Evolutionary conservation across 768 basidiomycete species (phyloP).

Genomic region (Tricholoma bakamatsutake): DNA sequence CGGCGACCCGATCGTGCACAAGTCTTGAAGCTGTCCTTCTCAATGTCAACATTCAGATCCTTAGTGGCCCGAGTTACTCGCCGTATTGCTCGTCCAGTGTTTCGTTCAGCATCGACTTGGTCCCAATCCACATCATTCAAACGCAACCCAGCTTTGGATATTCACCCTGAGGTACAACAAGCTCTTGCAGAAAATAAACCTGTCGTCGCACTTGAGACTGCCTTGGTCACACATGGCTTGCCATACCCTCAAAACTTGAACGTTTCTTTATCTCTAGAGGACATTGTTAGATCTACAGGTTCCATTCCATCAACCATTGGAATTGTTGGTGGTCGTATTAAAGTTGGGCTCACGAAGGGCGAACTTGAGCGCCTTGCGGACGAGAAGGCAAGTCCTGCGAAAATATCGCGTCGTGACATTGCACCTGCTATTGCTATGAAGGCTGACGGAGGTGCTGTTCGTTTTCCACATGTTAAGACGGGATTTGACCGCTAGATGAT

Average conservation of each 20-base stretch:
- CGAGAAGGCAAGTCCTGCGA: slow-evolving; percentile 39
- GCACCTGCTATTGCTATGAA: slow-evolving; percentile 63
- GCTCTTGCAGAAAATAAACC: slow-evolving; percentile 62
- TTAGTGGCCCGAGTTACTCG: not conserved
- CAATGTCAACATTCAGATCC: not conserved
- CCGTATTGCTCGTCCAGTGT: not conserved
- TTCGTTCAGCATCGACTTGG: not conserved
- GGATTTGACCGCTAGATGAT: slow-evolving; percentile 16
- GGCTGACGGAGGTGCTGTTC: slow-evolving; percentile 62
- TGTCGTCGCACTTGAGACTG: slow-evolving; percentile 88
- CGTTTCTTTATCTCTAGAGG: slow-evolving; percentile 66
- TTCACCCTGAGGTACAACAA: slow-evolving; percentile 80
- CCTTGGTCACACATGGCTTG: slow-evolving; percentile 91
- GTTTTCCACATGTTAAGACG: not conserved
- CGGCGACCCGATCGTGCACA: not conserved
- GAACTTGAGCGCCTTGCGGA: slow-evolving; percentile 71
- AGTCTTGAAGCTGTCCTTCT: not conserved
- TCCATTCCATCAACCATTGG: slow-evolving; percentile 91
- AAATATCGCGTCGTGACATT: slow-evolving; percentile 79
- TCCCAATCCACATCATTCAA: slow-evolving; percentile 2
- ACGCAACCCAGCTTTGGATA: slow-evolving; percentile 44
- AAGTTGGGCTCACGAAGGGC: slow-evolving; percentile 66
- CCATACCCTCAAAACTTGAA: slow-evolving; percentile 74
- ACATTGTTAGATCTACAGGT: slow-evolving; percentile 65
- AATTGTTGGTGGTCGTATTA: slow-evolving; percentile 74